Base-by-base conservation (phyloP, 257 asterid genomes). In the Thymus quinquecostatus region DNA sequence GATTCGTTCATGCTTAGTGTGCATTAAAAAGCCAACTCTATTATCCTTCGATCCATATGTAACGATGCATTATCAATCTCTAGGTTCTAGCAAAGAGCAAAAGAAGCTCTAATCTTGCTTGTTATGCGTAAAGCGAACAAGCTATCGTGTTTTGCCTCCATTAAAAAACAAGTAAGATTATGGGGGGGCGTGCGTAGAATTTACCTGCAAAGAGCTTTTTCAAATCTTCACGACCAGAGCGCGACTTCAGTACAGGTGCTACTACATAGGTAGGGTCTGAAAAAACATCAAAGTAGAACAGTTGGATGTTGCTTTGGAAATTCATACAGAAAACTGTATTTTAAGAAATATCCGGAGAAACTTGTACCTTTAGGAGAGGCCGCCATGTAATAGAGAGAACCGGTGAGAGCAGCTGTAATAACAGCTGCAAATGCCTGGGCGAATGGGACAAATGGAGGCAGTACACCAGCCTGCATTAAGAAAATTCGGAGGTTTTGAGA, bases 341-440 rank as follows among this genome's bases (percentile, higher is more conserved):
- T 51, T 7, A 34, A 67, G 32, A 59, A 32, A 45, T 60, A 48
- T 28, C 45, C 27, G 36, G 7, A 66, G 71, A 64, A 66, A 36
- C 40, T 36, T 36, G 8, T 38, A 91, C 98, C 98, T 84, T 91
- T 89, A 10, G 97, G 97, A 67, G 98, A 87, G 57, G 96, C 89
- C 60, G 97, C 91, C 72, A 94, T 78, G 87, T 89, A 94, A 70
- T 94, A 94, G 21, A 94, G 80, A 2, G 96, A 89, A 71, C 96
- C 98, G 0, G 96, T 91, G 27, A 94, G 91, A 69, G 96, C 95
- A 77, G 96, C 98, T 4, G 98, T 94, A 49, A 86, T 74, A 50
- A 89, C 97, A 64, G 98, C 98, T 48, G 98, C 97, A 82, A 91
- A 94, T 38, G 92, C 96, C 79, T 94, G 96, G 58, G 98, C 97